Conservation (phyloP, 225 moss, liverwort and hornwort genomes). For the Polytrichum commune region DNA sequence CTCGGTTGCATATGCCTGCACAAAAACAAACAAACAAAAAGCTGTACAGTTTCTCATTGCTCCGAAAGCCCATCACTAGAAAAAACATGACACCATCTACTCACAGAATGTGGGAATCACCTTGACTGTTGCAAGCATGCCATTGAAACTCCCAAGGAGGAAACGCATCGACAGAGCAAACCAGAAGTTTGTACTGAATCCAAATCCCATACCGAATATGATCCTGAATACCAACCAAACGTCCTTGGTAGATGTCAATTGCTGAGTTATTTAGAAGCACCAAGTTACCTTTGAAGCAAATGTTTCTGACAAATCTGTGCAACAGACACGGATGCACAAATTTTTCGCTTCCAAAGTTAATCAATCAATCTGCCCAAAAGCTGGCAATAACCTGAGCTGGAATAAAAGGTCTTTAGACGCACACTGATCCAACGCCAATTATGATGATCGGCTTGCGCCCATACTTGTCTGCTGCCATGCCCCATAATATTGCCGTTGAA, state of each 20-base stretch:
- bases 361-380: too few relatives aligned
- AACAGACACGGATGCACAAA: too few relatives aligned
- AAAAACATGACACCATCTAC: background rate
- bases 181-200: constrained; percentile 52
- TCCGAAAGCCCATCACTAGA: too few relatives aligned
- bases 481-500: constrained; percentile 58
- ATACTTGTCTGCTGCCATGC: constrained; percentile 62
- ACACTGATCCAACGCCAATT: constrained; percentile 55
- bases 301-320: too few relatives aligned
- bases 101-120: constrained; percentile 21
- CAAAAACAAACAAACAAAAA: background rate
- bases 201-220: constrained; percentile 52
- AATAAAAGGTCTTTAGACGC: constrained; percentile 16
- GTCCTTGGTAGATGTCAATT: background rate
- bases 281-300: background rate
- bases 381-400: too few relatives aligned
- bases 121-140: constrained; percentile 72
- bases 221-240: constrained; percentile 22
- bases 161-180: constrained; percentile 49
- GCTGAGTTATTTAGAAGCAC: background rate
- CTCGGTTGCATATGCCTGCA: constrained; percentile 70
- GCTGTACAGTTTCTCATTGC: too few relatives aligned
- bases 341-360: background rate
- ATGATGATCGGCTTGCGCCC: constrained; percentile 62
- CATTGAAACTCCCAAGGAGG: constrained; percentile 65